A percentile compares a stretch with the other conserved stretches of the same genome.
Conservation (phyloP, 2,329 filamentous ascomycete genomes). For the Sarocladiaceae sp. region DNA sequence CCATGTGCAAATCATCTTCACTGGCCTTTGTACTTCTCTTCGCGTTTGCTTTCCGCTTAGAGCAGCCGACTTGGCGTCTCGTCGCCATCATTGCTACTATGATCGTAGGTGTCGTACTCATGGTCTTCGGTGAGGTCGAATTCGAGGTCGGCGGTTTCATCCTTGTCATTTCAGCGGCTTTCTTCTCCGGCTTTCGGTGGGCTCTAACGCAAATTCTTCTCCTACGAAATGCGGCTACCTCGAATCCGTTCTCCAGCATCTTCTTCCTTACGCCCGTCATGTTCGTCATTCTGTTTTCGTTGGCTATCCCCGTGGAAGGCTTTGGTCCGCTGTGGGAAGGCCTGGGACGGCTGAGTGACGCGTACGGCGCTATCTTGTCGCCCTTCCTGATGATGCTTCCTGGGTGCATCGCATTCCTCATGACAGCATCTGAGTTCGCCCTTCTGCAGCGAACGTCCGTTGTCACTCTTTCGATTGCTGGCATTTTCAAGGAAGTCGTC, state of each 20-base stretch:
- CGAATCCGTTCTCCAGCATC: conserved; percentile 94
- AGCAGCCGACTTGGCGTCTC: conserved; percentile 80
- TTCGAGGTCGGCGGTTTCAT: conserved; percentile 85
- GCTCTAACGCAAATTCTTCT: conserved; percentile 96
- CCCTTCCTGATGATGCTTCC: conserved; percentile 81
- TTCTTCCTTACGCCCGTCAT: conserved; percentile 98
- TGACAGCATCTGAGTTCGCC: conserved; percentile 96
- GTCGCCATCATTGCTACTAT: conserved; percentile 86
- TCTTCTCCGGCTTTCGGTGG: conserved; percentile 97
- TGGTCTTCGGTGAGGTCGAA: conserved; percentile 92
- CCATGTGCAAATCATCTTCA: conserved; percentile 98
- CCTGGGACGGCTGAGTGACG: conserved; percentile 55
- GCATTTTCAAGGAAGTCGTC: conserved; percentile 98
- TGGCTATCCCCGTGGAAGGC: conserved; percentile 85
- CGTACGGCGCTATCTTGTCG: conserved; percentile 64
- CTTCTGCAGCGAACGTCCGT: conserved; percentile 92
- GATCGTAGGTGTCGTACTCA: conserved; percentile 92
- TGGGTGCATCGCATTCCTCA: conserved; percentile 85
- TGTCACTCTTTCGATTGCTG: conserved; percentile 92
- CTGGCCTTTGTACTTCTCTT: conserved; percentile 94
- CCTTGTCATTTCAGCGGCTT: conserved; percentile 87
- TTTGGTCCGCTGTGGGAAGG: conserved; percentile 64
- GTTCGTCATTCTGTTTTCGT: conserved; percentile 76
- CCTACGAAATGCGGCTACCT: conserved; percentile 87
- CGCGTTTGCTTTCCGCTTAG: conserved; percentile 88